Evolutionary conservation across 140 eudicot species (phyloP).

Genomic region (Ambrosia hybrid): DNA sequence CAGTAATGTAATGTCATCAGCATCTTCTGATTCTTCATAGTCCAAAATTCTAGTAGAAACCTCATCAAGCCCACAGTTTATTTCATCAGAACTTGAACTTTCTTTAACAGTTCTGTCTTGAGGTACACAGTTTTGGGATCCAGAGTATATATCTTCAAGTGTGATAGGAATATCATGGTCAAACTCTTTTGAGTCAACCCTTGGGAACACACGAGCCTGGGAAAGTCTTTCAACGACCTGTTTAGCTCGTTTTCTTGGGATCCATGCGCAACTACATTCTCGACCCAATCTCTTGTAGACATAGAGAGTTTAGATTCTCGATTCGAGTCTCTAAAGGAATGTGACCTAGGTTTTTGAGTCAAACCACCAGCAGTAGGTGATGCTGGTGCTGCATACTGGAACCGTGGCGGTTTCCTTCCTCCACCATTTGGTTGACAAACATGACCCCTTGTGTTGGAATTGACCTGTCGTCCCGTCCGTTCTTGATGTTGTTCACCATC

Average conservation of each 20-base stretch:
- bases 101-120: slow-evolving; percentile 44
- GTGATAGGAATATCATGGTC: slow-evolving; percentile 76
- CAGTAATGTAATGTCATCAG: slow-evolving; percentile 44
- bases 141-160: slow-evolving; percentile 69
- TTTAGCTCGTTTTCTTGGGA: slow-evolving; percentile 81
- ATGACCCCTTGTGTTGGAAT: slow-evolving; percentile 33
- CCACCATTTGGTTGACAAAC: slow-evolving; percentile 38
- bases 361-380: slow-evolving; percentile 42
- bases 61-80: slow-evolving; percentile 25
- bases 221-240: slow-evolving; percentile 89
- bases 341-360: slow-evolving; percentile 67
- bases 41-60: slow-evolving; percentile 24
- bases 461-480: slow-evolving; percentile 29
- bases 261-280: slow-evolving; percentile 50
- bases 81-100: slow-evolving; percentile 28
- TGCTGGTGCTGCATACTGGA: slow-evolving; percentile 45
- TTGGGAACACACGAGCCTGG: slow-evolving; percentile 53
- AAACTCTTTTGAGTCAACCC: slow-evolving; percentile 44
- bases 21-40: slow-evolving; percentile 37
- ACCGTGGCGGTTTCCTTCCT: slow-evolving; percentile 54
- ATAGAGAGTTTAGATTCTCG: slow-evolving; percentile 48
- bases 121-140: slow-evolving; percentile 37
- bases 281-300: slow-evolving; percentile 57
- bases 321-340: slow-evolving; percentile 61
- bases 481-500: slow-evolving; percentile 88